phyloP scores from a whole-genome alignment of 2,329 filamentous ascomycete species.

The Colletotrichum spinosum region DNA sequence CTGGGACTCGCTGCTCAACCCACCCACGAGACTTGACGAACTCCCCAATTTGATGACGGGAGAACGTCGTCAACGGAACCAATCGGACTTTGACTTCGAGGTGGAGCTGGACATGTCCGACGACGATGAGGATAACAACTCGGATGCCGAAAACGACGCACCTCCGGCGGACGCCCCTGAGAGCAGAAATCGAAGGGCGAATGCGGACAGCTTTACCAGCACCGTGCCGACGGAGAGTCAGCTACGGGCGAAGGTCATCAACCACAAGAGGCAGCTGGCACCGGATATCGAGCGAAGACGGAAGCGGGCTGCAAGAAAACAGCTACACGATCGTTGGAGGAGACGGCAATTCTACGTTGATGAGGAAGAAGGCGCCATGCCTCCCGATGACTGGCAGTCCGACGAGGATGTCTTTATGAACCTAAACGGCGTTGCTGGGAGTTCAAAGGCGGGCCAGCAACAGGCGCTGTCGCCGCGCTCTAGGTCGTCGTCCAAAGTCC shows the following conservation, averaged over 20 bases:
- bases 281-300: conserved; percentile 54
- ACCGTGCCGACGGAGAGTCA: conserved; percentile 54
- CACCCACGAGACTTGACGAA: conserved; percentile 57
- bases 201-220: conserved; percentile 45
- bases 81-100: conserved; percentile 36
- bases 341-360: conserved; percentile 85
- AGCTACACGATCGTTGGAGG: conserved; percentile 79
- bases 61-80: conserved; percentile 37
- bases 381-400: conserved; percentile 72
- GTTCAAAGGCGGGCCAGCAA: conserved; percentile 55
- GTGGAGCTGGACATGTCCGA: conserved; percentile 38
- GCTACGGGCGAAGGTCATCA: conserved; percentile 51
- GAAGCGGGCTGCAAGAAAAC: conserved; percentile 57
- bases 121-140: conserved; percentile 41
- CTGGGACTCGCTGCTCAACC: conserved; percentile 57
- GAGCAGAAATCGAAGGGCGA: conserved; percentile 27
- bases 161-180: conserved; percentile 19
- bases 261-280: conserved; percentile 49
- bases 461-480: conserved; percentile 64
- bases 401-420: conserved; percentile 67
- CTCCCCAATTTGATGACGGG: conserved; percentile 53
- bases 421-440: conserved; percentile 52
- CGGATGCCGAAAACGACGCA: conserved; percentile 42
- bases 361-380: conserved; percentile 81
- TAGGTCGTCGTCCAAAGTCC: conserved; percentile 82